Percentiles rank a stretch among this genome's conserved stretches.
Conservation (phyloP, 129 eudicot genomes). For the Helichrysum umbraculigerum region DNA sequence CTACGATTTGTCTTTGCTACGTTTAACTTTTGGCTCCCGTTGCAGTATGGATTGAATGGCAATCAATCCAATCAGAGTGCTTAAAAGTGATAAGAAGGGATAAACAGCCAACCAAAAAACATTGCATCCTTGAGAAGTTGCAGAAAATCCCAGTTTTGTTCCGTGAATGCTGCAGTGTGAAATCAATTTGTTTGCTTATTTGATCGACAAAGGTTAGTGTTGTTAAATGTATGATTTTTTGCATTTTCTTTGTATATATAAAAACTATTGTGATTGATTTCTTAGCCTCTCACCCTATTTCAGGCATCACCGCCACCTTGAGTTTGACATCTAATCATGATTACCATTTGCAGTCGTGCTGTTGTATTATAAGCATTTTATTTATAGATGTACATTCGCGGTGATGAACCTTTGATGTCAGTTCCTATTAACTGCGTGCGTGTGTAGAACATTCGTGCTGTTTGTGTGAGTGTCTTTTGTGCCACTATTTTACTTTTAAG, state of each 20-base stretch:
- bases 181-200: slow-evolving; percentile 14
- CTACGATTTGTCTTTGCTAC: slow-evolving; percentile 3
- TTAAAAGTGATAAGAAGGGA: slow-evolving; percentile 32
- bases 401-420: slow-evolving; percentile 23
- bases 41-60: slow-evolving; percentile 71
- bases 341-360: neutral
- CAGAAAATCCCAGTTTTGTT: neutral
- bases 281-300: neutral
- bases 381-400: slow-evolving; percentile 26
- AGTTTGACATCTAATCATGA: slow-evolving; percentile 14
- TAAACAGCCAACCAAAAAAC: slow-evolving; percentile 21
- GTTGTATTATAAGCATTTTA: slow-evolving; percentile 28
- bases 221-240: slow-evolving; percentile 14
- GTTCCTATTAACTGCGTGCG: slow-evolving; percentile 12
- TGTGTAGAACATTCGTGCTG: slow-evolving; percentile 11
- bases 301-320: slow-evolving; percentile 25
- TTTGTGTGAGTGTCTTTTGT: slow-evolving; percentile 13
- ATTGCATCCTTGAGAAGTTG: slow-evolving; percentile 1
- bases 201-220: slow-evolving; percentile 9
- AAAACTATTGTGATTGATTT: slow-evolving; percentile 21
- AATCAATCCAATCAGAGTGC: slow-evolving; percentile 33
- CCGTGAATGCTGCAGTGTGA: slow-evolving; percentile 10
- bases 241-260: slow-evolving; percentile 31
- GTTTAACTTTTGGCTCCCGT: slow-evolving; percentile 3
- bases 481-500: neutral